phyloP scores from a whole-genome alignment of 2,329 filamentous ascomycete species.

The Colletotrichum echinochloae region DNA sequence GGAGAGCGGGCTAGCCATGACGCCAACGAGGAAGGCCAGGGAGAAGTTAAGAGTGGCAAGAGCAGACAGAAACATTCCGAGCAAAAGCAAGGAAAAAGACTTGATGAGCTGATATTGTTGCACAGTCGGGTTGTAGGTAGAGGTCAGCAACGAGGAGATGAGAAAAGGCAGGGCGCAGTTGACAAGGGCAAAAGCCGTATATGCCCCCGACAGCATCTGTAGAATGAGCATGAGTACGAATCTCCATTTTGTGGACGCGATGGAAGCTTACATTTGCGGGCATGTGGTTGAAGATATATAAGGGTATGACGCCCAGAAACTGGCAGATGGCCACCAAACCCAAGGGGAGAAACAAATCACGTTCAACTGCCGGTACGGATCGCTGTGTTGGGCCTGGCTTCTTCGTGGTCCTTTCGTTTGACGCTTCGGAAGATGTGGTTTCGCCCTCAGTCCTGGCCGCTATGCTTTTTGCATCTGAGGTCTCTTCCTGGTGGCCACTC shows the following conservation, averaged over 20 bases:
- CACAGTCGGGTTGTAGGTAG: conserved; percentile 63
- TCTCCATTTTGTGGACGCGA: neutral
- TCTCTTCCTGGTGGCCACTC: conserved; percentile 70
- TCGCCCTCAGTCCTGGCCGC: conserved; percentile 11
- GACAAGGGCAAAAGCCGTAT: conserved; percentile 66
- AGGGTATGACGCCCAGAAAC: conserved; percentile 80
- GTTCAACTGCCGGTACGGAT: conserved; percentile 58
- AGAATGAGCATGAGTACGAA: neutral
- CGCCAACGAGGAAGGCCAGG: conserved; percentile 84
- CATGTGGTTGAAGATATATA: conserved; percentile 87
- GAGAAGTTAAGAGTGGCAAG: conserved; percentile 97
- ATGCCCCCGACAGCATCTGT: conserved; percentile 52
- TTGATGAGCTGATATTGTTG: conserved; percentile 86
- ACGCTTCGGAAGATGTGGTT: neutral
- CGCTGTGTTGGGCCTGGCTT: neutral
- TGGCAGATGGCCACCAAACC: conserved; percentile 79
- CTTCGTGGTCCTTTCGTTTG: conserved; percentile 16
- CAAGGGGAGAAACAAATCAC: conserved; percentile 79
- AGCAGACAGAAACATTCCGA: conserved; percentile 91
- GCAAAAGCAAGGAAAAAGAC: conserved; percentile 90
- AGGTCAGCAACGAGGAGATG: conserved; percentile 66
- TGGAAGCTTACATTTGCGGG: conserved; percentile 68
- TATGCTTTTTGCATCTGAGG: conserved; percentile 12
- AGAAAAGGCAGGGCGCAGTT: conserved; percentile 68
- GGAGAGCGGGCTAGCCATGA: conserved; percentile 82